Percentiles rank a stretch among this genome's conserved stretches.
Conservation (phyloP, 108 stramenopile species). For the Skeletonema menzelii region DNA sequence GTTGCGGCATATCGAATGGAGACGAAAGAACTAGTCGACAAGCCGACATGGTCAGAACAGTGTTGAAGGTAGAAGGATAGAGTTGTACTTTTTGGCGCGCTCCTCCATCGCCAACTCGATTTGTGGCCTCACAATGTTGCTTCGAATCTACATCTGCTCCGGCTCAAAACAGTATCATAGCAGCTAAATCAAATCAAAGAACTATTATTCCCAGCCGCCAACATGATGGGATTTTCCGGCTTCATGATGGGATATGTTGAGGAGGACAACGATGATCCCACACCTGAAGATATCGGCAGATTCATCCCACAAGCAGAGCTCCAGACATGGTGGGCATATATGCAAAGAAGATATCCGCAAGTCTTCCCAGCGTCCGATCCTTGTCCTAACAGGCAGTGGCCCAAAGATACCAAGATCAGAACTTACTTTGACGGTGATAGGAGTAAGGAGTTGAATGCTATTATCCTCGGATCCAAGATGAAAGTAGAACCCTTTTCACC, state of each 20-base stretch:
- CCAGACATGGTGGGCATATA: background rate
- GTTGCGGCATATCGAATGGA: constrained; percentile 11
- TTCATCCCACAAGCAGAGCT: background rate
- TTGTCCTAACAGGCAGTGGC: background rate
- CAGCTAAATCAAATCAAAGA: background rate
- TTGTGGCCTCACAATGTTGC: no score
- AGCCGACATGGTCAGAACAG: background rate
- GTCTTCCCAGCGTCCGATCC: background rate
- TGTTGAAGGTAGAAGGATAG: background rate
- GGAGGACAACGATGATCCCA: background rate
- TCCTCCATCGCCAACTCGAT: background rate
- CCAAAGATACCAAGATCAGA: background rate
- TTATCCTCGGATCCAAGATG: background rate
- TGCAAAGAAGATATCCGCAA: background rate
- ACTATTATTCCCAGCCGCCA: background rate
- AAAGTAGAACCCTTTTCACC: background rate
- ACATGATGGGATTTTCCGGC: background rate
- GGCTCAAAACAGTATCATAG: no score
- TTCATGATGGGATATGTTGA: no score
- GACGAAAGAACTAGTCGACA: constrained; percentile 19
- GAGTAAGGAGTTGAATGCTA: background rate
- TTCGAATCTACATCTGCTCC: no score
- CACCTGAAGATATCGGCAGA: background rate
- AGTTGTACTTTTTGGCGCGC: background rate
- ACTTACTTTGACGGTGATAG: background rate